phyloP scores from a whole-genome alignment of 768 basidiomycete species.

The Suillus fuscotomentosus region DNA sequence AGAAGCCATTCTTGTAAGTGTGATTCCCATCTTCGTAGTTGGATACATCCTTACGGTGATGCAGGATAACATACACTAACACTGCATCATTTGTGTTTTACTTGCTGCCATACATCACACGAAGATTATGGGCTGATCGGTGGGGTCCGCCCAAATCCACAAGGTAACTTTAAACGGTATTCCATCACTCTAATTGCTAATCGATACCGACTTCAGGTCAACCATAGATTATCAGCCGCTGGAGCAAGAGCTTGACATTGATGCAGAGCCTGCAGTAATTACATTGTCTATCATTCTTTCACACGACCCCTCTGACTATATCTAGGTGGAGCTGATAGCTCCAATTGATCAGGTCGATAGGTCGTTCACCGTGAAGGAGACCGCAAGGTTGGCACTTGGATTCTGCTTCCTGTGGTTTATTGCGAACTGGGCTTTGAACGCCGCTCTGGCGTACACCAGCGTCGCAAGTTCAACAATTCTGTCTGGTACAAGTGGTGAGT shows the following conservation, averaged over 20 bases:
- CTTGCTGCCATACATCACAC: constrained; percentile 60
- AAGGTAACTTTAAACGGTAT: constrained; percentile 8
- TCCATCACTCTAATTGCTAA: neutral
- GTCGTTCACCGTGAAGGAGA: constrained; percentile 65
- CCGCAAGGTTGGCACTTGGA: constrained; percentile 69
- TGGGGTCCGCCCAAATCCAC: constrained; percentile 6
- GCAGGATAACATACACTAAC: constrained; percentile 87
- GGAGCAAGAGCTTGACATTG: constrained; percentile 12
- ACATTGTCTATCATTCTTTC: neutral
- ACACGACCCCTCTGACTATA: neutral
- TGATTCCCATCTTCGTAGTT: neutral
- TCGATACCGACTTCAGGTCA: constrained; percentile 3
- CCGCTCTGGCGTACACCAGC: constrained; percentile 80
- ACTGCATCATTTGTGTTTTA: constrained; percentile 88
- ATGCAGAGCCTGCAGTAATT: constrained; percentile 19
- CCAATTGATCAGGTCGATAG: constrained; percentile 19
- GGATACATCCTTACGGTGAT: neutral
- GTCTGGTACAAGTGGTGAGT: constrained; percentile 84
- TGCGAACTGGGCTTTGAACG: constrained; percentile 92
- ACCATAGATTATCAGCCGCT: constrained; percentile 25
- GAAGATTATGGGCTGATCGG: constrained; percentile 20
- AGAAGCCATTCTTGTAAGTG: constrained; percentile 83
- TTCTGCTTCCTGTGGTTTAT: constrained; percentile 94
- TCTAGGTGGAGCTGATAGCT: neutral
- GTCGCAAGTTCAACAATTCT: constrained; percentile 94